These are phyloP conservation scores for Entophlyctis helioformis DNA, from an alignment of 192 early-diverging fungal genomes.

Conservation along the genomic window DNA sequence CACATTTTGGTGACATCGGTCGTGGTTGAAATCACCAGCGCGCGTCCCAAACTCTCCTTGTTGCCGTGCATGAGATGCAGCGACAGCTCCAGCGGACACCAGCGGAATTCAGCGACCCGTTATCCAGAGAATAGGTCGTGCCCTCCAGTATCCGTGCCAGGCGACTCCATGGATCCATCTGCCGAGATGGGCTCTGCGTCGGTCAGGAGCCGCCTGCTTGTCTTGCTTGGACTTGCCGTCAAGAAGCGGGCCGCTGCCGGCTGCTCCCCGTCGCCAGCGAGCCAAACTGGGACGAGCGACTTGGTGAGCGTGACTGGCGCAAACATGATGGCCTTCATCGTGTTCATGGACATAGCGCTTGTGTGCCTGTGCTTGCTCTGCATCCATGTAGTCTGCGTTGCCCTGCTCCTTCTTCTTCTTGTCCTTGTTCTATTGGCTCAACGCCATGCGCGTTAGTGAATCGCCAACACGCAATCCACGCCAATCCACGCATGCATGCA, in stretches of 20 bases:
- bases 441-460: not conserved
- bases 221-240: constrained; percentile 9
- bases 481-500: not conserved
- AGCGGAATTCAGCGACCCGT: constrained; percentile 49
- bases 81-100: constrained; percentile 67
- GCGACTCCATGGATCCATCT: not conserved
- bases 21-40: constrained; percentile 27
- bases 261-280: constrained; percentile 5
- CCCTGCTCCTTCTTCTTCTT: constrained; percentile 9
- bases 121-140: constrained; percentile 43
- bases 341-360: constrained; percentile 40
- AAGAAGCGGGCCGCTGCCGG: constrained; percentile 9
- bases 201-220: constrained; percentile 10
- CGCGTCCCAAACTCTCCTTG: constrained; percentile 53
- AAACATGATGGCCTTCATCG: constrained; percentile 39
- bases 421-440: constrained; percentile 5
- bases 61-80: constrained; percentile 81
- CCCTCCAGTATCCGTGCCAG: too few relatives aligned
- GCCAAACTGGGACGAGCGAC: not conserved
- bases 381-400: constrained; percentile 24
- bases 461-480: not conserved
- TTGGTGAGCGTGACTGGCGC: constrained; percentile 36
- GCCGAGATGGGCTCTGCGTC: constrained; percentile 16
- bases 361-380: constrained; percentile 32
- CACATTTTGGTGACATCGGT: constrained; percentile 23